These are phyloP conservation scores for Moesziomyces aphidis DNA, from an alignment of 1,284 basidiomycete genomes.

Conservation along the genomic window DNA sequence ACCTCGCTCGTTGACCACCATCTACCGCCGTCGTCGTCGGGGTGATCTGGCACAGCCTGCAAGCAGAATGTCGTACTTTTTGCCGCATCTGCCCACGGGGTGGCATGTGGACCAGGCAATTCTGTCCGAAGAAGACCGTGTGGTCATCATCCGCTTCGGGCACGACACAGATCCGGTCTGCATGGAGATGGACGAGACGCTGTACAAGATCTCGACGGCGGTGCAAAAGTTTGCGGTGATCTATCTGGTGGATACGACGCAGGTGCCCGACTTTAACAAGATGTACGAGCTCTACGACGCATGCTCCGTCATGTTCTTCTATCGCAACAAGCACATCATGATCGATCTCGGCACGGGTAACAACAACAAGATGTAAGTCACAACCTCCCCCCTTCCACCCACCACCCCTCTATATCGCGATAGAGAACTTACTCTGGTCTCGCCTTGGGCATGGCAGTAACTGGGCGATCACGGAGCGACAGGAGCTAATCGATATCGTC, in stretches of 20 bases:
- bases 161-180: constrained; percentile 90
- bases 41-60: background rate
- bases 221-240: constrained; percentile 99
- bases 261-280: constrained; percentile 98
- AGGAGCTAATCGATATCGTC: constrained; percentile 89
- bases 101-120: constrained; percentile 77
- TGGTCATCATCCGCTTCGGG: constrained; percentile 94
- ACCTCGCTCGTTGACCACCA: background rate
- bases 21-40: background rate
- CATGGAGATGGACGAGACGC: constrained; percentile 99
- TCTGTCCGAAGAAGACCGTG: constrained; percentile 94
- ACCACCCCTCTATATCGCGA: background rate
- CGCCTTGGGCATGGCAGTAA: constrained; percentile 26
- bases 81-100: constrained; percentile 85
- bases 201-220: constrained; percentile 90
- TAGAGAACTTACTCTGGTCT: background rate
- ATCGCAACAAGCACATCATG: constrained; percentile 97
- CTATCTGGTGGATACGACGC: constrained; percentile 93
- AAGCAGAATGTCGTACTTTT: constrained; percentile 73
- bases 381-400: background rate
- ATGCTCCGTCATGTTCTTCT: constrained; percentile 63
- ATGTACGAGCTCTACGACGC: constrained; percentile 71
- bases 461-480: constrained; percentile 67
- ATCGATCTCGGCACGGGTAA: constrained; percentile 99
- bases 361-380: constrained; percentile 90